Evolutionary conservation across 164 flowering plant species (phyloP).

Genomic region (Magnolia officinalis): DNA sequence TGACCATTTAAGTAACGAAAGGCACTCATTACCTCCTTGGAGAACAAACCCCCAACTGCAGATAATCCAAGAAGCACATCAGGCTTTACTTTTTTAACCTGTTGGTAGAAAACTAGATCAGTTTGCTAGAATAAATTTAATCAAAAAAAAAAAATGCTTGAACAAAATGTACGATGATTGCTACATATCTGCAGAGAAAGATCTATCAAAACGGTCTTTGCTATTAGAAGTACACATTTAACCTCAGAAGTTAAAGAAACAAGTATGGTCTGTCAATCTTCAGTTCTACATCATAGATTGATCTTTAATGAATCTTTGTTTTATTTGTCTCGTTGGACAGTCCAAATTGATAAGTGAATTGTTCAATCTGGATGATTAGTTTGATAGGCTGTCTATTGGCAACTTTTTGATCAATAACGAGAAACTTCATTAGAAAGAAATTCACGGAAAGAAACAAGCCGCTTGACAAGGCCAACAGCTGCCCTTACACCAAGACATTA

Average conservation of each 20-base stretch:
- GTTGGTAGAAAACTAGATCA: slow-evolving; percentile 13
- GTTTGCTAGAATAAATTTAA: not conserved
- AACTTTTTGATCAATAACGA: not conserved
- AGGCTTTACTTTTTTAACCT: slow-evolving; percentile 89
- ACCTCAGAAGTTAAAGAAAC: not conserved
- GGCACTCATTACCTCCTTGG: slow-evolving; percentile 62
- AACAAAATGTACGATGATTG: too few relatives aligned
- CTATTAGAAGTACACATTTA: not conserved
- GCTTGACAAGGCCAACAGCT: too few relatives aligned
- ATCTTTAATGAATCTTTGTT: not conserved
- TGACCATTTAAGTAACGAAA: not conserved
- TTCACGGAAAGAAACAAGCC: not conserved
- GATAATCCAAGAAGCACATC: slow-evolving; percentile 98
- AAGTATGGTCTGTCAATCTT: not conserved
- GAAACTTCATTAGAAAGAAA: too few relatives aligned
- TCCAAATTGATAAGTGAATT: not conserved
- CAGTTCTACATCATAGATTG: not conserved
- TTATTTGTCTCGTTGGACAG: not conserved
- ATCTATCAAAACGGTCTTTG: not conserved
- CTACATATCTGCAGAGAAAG: too few relatives aligned
- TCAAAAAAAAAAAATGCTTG: too few relatives aligned
- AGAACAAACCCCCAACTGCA: slow-evolving; percentile 94
- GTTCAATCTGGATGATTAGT: not conserved
- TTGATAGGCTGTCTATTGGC: not conserved
- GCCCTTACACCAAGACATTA: too few relatives aligned